Evolutionary conservation across 2,329 filamentous ascomycete species (phyloP), one percentile per base, ranked within the genome.

Genomic region (Macrophomina tecta): DNA sequence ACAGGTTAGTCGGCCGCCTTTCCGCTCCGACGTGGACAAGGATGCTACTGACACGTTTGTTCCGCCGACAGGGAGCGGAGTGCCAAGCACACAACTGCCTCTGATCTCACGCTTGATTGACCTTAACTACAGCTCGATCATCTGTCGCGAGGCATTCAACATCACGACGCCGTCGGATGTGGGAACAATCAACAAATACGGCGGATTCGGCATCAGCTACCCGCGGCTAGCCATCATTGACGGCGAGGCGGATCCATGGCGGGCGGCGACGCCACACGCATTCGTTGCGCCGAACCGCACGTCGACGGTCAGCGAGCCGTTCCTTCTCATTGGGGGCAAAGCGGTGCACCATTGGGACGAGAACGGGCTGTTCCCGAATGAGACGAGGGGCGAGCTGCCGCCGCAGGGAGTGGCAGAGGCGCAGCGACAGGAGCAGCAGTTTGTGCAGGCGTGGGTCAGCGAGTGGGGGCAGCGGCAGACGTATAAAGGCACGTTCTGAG

Each of bases 331-430:
- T 53, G 80, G 84, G 3, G 85, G 85, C n/a, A 46, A 46, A 36
- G 91, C 87, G 0, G 91, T 94, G 23, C 92, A 96, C 76, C 91
- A 94, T 75, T 95, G 91, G 90, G 90, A 92, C 70, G 89, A 90
- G 79, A 90, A 90, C 69, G 88, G 89, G 0, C 72, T 91, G n/a
- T 87, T 89, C 60, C 76, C 81, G 1, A 89, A 89, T 67, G 83
- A 91, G 75, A 89, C 89, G 0, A 85, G 82, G 5, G 70, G 82
- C 1, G 78, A 79, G 0, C 73, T 92, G 38, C 89, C 90, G 1
- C 89, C 89, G 0, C 73, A 78, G 1, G 79, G 87, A 2, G 84
- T 93, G 5, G 81, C 79, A 3, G 82, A 88, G 14, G 83, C 86
- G 0, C 90, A 93, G 73, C 75, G 78, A 49, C 77, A 85, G 69